Evolutionary conservation across 352 stramenopile genomes (phyloP).

Genomic region (Pythium sukuiense): DNA sequence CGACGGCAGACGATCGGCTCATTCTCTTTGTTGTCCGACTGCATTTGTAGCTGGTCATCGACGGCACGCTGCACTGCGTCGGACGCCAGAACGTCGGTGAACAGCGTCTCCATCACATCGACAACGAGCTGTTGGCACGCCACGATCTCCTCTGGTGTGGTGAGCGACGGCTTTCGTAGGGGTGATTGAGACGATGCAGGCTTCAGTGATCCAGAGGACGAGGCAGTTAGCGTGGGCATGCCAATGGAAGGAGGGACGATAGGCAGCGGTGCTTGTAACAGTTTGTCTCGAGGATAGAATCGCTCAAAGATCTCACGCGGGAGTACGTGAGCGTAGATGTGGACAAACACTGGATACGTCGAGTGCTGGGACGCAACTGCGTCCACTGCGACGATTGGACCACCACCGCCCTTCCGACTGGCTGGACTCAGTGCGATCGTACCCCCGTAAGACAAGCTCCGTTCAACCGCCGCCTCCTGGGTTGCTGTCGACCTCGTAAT

Average conservation of each 20-base stretch:
- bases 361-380: neutral
- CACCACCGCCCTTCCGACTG: neutral
- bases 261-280: conserved; percentile 40
- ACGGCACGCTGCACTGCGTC: conserved; percentile 48
- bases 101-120: conserved; percentile 56
- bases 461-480: conserved; percentile 37
- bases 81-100: conserved; percentile 59
- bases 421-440: neutral
- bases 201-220: neutral
- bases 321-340: conserved; percentile 63
- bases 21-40: conserved; percentile 6
- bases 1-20: conserved; percentile 25
- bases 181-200: neutral
- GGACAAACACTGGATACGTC: conserved; percentile 41
- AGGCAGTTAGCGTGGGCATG: neutral
- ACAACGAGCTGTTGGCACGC: conserved; percentile 47
- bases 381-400: neutral
- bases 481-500: conserved; percentile 63
- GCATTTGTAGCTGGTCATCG: conserved; percentile 33
- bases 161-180: neutral
- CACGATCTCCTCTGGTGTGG: conserved; percentile 3
- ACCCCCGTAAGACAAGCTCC: neutral
- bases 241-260: neutral
- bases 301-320: conserved; percentile 47
- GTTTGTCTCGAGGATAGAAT: conserved; percentile 37